phyloP scores from a whole-genome alignment of 169 alveolate genomes.

The Cryptosporidium andersoni region DNA sequence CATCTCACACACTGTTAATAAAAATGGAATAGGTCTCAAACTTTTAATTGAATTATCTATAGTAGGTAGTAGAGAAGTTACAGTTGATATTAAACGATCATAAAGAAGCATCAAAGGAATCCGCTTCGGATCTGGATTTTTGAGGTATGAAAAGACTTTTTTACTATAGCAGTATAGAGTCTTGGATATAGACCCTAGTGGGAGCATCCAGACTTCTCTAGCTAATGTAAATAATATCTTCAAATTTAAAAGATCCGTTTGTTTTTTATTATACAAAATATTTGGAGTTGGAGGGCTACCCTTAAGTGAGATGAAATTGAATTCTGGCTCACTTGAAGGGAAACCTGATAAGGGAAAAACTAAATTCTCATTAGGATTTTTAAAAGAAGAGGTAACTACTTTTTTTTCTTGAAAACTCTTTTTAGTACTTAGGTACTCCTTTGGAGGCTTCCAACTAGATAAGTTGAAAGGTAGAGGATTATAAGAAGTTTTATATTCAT shows the following conservation, averaged over 20 bases:
- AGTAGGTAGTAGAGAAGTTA: constrained; percentile 39
- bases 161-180: constrained; percentile 38
- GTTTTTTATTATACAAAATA: not conserved
- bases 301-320: constrained; percentile 30
- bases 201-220: constrained; percentile 50
- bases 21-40: constrained; percentile 30
- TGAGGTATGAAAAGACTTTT: constrained; percentile 1
- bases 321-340: constrained; percentile 18
- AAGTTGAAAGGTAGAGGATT: not conserved
- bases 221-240: constrained; percentile 27
- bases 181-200: constrained; percentile 5
- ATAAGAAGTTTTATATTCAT: constrained; percentile 9
- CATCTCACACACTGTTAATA: constrained; percentile 66
- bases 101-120: constrained; percentile 43
- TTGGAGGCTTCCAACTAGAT: constrained; percentile 1
- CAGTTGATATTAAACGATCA: constrained; percentile 54
- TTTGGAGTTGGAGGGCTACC: constrained; percentile 17
- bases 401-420: not conserved
- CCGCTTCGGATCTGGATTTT: constrained; percentile 35
- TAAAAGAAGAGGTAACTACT: constrained; percentile 16
- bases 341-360: constrained; percentile 14
- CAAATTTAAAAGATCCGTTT: constrained; percentile 3
- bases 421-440: no score
- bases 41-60: constrained; percentile 23
- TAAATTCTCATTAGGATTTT: constrained; percentile 24